Conservation (phyloP, 1,284 basidiomycete species). For the Ustilago nuda region DNA sequence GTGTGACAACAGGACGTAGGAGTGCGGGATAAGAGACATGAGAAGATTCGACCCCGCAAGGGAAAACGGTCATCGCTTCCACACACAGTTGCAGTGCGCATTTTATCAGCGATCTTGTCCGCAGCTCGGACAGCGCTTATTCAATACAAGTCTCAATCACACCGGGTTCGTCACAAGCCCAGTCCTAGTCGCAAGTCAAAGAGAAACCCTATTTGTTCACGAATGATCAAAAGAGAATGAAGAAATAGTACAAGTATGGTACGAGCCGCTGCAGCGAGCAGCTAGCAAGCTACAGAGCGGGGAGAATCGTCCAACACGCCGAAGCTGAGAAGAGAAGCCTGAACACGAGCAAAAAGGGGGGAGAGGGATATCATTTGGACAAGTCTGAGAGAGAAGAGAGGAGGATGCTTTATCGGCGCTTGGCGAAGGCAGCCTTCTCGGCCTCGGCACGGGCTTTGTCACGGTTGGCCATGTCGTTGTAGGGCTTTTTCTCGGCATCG, state of each 20-base stretch:
- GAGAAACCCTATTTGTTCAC: constrained; percentile 22
- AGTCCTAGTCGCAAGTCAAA: not conserved
- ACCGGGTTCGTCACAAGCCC: not conserved
- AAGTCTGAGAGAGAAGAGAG: not conserved
- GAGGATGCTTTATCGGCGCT: constrained; percentile 34
- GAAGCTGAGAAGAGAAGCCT: constrained; percentile 7
- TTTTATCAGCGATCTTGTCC: not conserved
- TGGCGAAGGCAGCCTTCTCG: constrained; percentile 78
- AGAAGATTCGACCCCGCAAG: not conserved
- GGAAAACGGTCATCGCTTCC: too few species aligned
- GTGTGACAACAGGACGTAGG: not conserved
- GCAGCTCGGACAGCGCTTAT: not conserved
- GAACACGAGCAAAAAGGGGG: not conserved
- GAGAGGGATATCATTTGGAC: constrained; percentile 24
- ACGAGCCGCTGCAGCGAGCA: not conserved
- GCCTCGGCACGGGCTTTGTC: constrained; percentile 87
- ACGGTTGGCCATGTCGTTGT: constrained; percentile 83
- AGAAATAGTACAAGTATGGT: constrained; percentile 49
- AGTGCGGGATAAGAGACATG: not conserved
- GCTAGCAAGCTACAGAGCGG: not conserved
- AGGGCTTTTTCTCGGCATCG: constrained; percentile 91
- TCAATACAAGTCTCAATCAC: not conserved
- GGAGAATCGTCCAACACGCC: constrained; percentile 24
- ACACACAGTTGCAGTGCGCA: not conserved
- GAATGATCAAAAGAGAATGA: constrained; percentile 3